Evolutionary conservation across 352 stramenopile species (phyloP).

Genomic region (Pythium aquatile): DNA sequence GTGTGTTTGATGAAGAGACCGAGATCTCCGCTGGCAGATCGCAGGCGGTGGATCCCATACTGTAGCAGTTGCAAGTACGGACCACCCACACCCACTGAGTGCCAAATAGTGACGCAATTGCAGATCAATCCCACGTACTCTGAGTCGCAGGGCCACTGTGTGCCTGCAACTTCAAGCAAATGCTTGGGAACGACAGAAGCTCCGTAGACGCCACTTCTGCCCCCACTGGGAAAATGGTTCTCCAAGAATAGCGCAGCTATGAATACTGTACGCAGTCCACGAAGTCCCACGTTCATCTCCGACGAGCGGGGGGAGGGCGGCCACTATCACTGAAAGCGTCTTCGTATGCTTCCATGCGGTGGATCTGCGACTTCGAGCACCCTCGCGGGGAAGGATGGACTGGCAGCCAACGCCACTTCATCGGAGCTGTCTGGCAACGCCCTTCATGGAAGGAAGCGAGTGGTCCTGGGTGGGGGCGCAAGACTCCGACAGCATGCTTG

Average conservation of each 20-base stretch:
- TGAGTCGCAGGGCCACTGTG: constrained; percentile 3
- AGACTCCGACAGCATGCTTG: too few relatives aligned
- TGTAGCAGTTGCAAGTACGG: background rate
- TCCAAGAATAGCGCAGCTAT: background rate
- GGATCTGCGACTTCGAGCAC: too few relatives aligned
- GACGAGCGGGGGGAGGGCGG: too few relatives aligned
- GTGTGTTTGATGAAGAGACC: background rate
- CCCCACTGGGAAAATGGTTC: background rate
- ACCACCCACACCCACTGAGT: background rate
- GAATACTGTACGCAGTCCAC: too few relatives aligned
- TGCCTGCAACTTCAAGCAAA: background rate
- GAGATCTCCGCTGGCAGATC: background rate
- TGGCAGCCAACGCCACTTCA: too few relatives aligned
- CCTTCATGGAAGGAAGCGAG: too few relatives aligned
- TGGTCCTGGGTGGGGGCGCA: too few relatives aligned
- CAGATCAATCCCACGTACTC: background rate
- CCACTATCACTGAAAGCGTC: too few relatives aligned
- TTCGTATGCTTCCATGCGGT: too few relatives aligned
- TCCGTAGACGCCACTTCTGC: background rate
- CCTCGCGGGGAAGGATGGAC: too few relatives aligned
- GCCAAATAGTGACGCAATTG: background rate
- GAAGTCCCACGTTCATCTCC: too few relatives aligned
- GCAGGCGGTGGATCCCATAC: background rate
- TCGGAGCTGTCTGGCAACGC: too few relatives aligned
- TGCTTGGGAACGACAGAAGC: background rate